Evolutionary conservation across 2,329 filamentous ascomycete genomes (phyloP), one percentile per base, ranked within the genome.

Genomic region (Periconia sp.): DNA sequence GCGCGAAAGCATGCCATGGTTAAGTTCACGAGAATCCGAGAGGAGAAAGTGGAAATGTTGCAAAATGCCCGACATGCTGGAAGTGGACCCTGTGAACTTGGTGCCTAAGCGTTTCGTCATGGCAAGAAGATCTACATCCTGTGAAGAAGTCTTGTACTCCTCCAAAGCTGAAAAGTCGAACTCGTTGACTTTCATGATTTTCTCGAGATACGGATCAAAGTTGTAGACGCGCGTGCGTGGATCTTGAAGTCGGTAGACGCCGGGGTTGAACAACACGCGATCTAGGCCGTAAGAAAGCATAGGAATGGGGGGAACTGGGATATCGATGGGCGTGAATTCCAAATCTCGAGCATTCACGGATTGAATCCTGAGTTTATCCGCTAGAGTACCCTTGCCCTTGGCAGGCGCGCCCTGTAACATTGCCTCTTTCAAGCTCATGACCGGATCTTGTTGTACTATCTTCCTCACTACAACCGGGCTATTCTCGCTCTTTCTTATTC

Each of bases 51-150:
- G 94, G 68, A 99, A 96, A 65, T 99, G 95, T 2, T 88, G 84
- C 43, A 99, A 80, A 47, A 90, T 86, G 2, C 87, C 81, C 1
- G 93, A 96, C 92, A 97, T 96, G 75, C 93, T 97, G 1, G 94
- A 99, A 0, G 94, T 97, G 13, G 94, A 99, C 10, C 94, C 94
- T 11, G 92, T 88, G 69, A 95, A 99, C 68, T 89, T 95, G 71
- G 87, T 91, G 13, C 80, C 76, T 55, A 89, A 75, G 50, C 85
- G 74, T 47, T 80, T 79, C 1, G 91, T 90, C 41, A 94, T 83
- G 1, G 80, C 71, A n/a, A 87, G 82, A 13, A 99, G 80, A 5
- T 81, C 85, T 6, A 77, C 74, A 69, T 99, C 94, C 69, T 90
- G 87, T 10, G 93, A 97, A 0, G 94, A 97, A 0, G 92, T 97